Base-by-base conservation (phyloP, 306 rosid genomes). In the Vicia villosa region DNA sequence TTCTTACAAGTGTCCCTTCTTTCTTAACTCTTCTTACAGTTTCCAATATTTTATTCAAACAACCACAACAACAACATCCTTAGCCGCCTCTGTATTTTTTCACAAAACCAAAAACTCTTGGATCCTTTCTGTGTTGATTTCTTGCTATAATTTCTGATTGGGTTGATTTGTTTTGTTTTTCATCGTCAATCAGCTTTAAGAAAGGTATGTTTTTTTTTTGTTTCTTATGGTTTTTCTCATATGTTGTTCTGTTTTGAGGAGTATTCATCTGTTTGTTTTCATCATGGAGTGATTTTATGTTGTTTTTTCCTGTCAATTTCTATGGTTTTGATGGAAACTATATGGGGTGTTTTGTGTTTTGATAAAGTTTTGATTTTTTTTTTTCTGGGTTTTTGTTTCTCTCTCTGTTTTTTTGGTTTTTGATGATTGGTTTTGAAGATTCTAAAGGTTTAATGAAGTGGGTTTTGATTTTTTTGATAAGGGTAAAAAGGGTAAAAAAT, bases 11-110 rank as follows among this genome's bases (percentile, higher is more conserved):
- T 70, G 79, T 74, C 56, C 22, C 0, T 26, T 9, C 3, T 34
- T 13, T 14, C 66, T 43, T 52, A 66, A 5, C 72, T 43, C 61
- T 4, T 55, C 17, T n/a, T 13, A 6, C 30, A 22, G 46, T 17
- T 47, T 51, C 1, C 13, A n/a, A n/a, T 61, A 61, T 16, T 5
- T 16, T 59, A 59, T 15, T 16, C 13, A 24, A 24, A 0, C 64
- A 58, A n/a, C 41, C 46, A 41, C 47, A 58, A 28, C 37, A 19
- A n/a, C n/a, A 59, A 51, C 79, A 3, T 49, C 13, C 30, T 54
- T 43, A 68, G 70, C 82, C 72, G 73, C 81, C 84, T 74, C 71
- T 13, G n/a, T n/a, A n/a, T n/a, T n/a, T n/a, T n/a, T n/a, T n/a
- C n/a, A n/a, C n/a, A n/a, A n/a, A n/a, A n/a, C n/a, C n/a, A n/a